Base-by-base conservation (phyloP, 805 yeast species). In the Sugiyamaella qingdaonensis region DNA sequence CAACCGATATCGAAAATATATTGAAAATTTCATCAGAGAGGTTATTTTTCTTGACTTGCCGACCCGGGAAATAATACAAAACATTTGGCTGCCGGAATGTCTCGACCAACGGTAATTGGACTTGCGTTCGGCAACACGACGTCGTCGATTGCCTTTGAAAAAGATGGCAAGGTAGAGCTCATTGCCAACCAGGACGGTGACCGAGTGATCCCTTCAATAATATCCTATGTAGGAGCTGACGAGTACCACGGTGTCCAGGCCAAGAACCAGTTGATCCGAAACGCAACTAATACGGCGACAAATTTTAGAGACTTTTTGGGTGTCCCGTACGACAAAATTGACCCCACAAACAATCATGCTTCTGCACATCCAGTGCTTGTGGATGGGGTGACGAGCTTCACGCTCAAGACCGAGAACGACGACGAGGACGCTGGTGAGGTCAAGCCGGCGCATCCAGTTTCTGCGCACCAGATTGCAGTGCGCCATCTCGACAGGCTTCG, bases 181-280 rank as follows among this genome's bases (percentile, higher is more conserved):
- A 92, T 94, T 70, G 99, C 99, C 62, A 92, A 94, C 82, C 97
- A 95, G 62, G 99, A 94, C 68, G 99, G 99, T 72, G 98, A 94
- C 75, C 88, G 98, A 76, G 80, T 92, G 56, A 94, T 94, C 68
- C 96, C 98, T 57, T 86, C 98, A 29, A 86, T 87, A 55, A 78
- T 94, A 57, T 83, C 97, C 16, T 94, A 91, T 70, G 90, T 90
- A 54, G 97, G 95, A 56, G 85, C 79, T 53, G 98, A 94, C 69
- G 98, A 94, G 76, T 94, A 88, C 75, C 97, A 94, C 68, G 99
- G 99, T 56, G 86, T 89, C 55, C 98, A 94, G 76, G 99, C 98
- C 54, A 75, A 84, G 63, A 91, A 90, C 53, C 97, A 94, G 75
- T 75, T 92, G 65, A 78, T 94, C 58, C 87, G 99, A 81, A 88